A percentile compares a stretch with the other conserved stretches of the same genome.
phyloP scores from a whole-genome alignment of 306 rosid genomes.

The Prunus mira region DNA sequence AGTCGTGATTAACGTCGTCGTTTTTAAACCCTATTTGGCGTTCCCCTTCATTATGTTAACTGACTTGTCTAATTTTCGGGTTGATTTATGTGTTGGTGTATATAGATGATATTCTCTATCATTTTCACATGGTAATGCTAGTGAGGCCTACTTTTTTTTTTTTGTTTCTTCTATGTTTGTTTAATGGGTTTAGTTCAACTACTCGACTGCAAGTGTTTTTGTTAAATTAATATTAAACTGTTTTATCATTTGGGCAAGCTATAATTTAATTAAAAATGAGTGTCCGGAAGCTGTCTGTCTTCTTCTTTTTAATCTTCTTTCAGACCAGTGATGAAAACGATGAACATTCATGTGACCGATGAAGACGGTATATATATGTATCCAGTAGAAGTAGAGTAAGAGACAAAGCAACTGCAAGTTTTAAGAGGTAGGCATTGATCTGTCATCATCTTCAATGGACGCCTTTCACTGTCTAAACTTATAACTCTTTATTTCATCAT shows the following conservation, averaged over 20 bases:
- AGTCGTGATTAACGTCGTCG: constrained; percentile 16
- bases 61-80: not conserved
- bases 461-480: too few species aligned
- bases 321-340: not conserved
- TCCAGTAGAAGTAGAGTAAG: too few species aligned
- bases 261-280: not conserved
- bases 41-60: not conserved
- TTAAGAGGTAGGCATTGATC: not conserved
- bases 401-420: too few species aligned
- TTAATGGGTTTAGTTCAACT: constrained; percentile 16
- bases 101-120: not conserved
- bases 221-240: not conserved
- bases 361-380: not conserved
- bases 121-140: not conserved
- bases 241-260: not conserved
- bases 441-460: constrained; percentile 17
- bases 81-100: not conserved
- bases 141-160: not conserved
- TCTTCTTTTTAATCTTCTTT: not conserved
- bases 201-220: constrained; percentile 9
- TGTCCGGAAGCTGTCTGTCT: not conserved
- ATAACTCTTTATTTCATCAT: too few species aligned
- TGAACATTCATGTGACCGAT: not conserved
- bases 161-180: not conserved
- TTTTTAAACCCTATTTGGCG: not conserved